Conservation (phyloP, 1,139 yeast genomes). For the Meyerozyma athensensis region DNA sequence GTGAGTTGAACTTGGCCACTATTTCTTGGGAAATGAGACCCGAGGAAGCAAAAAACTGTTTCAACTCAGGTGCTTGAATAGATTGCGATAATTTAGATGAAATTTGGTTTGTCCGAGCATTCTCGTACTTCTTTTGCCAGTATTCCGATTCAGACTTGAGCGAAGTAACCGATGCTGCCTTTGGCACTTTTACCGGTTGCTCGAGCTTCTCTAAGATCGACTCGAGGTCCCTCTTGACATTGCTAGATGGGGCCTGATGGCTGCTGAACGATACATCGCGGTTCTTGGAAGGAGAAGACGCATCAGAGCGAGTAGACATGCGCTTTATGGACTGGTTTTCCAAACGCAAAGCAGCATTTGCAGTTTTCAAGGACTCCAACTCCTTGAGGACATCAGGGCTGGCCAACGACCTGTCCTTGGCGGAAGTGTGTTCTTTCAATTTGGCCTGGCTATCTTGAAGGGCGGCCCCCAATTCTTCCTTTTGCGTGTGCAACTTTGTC, state of each 20-base stretch:
- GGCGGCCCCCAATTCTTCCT: slow-evolving; percentile 5
- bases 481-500: slow-evolving; percentile 9
- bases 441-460: slow-evolving; percentile 3
- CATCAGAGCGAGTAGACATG: slow-evolving; percentile 11
- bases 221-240: slow-evolving; percentile 18
- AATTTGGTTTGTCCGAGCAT: slow-evolving; percentile 29
- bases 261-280: slow-evolving; percentile 6
- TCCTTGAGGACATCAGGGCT: slow-evolving; percentile 9
- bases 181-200: slow-evolving; percentile 18
- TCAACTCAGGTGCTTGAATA: slow-evolving; percentile 21
- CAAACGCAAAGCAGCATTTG: slow-evolving; percentile 33
- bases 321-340: slow-evolving; percentile 37
- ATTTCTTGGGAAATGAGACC: slow-evolving; percentile 45
- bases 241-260: slow-evolving; percentile 4
- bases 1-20: slow-evolving; percentile 43
- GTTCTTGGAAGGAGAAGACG: slow-evolving; percentile 13
- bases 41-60: slow-evolving; percentile 27
- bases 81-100: slow-evolving; percentile 20
- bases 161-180: slow-evolving; percentile 18
- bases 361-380: slow-evolving; percentile 19
- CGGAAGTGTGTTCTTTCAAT: neutral
- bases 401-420: neutral
- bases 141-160: slow-evolving; percentile 28
- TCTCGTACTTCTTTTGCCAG: slow-evolving; percentile 49
- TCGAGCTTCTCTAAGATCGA: slow-evolving; percentile 27